Evolutionary conservation across 257 asterid genomes (phyloP).

Genomic region (Jacaranda copaia): DNA sequence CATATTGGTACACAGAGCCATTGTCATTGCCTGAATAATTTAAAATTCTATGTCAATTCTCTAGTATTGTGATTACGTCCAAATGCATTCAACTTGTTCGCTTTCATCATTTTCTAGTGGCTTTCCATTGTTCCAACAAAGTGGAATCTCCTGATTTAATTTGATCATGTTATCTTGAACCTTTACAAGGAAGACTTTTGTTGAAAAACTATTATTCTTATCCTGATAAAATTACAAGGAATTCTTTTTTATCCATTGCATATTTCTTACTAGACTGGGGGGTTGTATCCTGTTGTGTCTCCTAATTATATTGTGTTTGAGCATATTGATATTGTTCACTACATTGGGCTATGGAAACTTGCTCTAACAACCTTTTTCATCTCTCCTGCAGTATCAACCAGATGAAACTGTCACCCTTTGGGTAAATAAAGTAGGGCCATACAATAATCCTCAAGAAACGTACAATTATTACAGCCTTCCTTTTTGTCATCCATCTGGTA

Average conservation of each 20-base stretch:
- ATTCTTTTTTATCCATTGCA: background rate
- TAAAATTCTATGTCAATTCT: too few relatives aligned
- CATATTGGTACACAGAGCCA: too few relatives aligned
- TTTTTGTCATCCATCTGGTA: conserved; percentile 77
- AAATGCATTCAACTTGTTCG: too few relatives aligned
- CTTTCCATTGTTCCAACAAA: background rate
- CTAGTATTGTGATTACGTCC: too few relatives aligned
- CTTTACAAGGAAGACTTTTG: background rate
- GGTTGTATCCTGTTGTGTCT: background rate
- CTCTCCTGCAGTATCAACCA: conserved; percentile 74
- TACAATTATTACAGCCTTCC: conserved; percentile 96
- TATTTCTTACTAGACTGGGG: background rate
- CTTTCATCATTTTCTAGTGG: too few relatives aligned
- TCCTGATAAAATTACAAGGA: background rate
- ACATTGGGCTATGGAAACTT: background rate
- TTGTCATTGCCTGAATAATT: too few relatives aligned
- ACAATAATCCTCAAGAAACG: conserved; percentile 96
- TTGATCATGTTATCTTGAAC: background rate
- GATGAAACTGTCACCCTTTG: conserved; percentile 81
- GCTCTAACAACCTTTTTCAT: conserved; percentile 21
- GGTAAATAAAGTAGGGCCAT: conserved; percentile 99
- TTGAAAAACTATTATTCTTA: background rate
- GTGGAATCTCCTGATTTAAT: background rate
- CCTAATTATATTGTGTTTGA: conserved; percentile 2
- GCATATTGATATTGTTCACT: background rate